Evolutionary conservation across 208 protist species (phyloP).

Genomic region (Crithidia acanthocephali): DNA sequence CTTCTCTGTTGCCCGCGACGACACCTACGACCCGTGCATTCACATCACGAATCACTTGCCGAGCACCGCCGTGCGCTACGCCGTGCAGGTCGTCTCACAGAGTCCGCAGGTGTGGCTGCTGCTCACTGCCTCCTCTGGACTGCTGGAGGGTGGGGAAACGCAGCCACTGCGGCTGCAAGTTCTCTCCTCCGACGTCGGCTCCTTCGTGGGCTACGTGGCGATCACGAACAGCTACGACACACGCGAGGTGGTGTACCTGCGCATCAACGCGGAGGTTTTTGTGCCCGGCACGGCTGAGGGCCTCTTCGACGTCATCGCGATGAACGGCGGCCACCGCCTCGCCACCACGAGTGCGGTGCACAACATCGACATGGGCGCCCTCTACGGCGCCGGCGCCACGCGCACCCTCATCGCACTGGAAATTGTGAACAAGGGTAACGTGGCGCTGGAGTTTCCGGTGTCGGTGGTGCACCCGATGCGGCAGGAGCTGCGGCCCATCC

Average conservation of each 20-base stretch:
- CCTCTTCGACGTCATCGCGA: slow-evolving; percentile 80
- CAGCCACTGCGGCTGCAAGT: slow-evolving; percentile 78
- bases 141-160: slow-evolving; percentile 64
- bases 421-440: slow-evolving; percentile 73
- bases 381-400: slow-evolving; percentile 68
- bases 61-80: slow-evolving; percentile 67
- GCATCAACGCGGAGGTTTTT: slow-evolving; percentile 80
- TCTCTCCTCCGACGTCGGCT: slow-evolving; percentile 77
- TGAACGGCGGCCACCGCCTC: slow-evolving; percentile 48
- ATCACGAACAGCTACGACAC: slow-evolving; percentile 68
- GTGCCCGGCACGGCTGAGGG: slow-evolving; percentile 65
- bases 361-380: slow-evolving; percentile 63
- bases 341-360: slow-evolving; percentile 47
- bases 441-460: slow-evolving; percentile 85
- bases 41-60: slow-evolving; percentile 64
- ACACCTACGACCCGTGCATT: slow-evolving; percentile 70
- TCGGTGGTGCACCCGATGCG: slow-evolving; percentile 86
- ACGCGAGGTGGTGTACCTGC: slow-evolving; percentile 75
- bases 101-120: slow-evolving; percentile 82
- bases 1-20: slow-evolving; percentile 74
- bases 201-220: slow-evolving; percentile 77
- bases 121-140: slow-evolving; percentile 46
- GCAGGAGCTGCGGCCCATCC: slow-evolving; percentile 67
- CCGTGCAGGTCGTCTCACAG: slow-evolving; percentile 72
- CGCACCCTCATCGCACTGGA: slow-evolving; percentile 71